Evolutionary conservation across 75 land plant genomes (phyloP), one percentile per base, ranked within the genome.

Genomic region (Pinus albicaulis): DNA sequence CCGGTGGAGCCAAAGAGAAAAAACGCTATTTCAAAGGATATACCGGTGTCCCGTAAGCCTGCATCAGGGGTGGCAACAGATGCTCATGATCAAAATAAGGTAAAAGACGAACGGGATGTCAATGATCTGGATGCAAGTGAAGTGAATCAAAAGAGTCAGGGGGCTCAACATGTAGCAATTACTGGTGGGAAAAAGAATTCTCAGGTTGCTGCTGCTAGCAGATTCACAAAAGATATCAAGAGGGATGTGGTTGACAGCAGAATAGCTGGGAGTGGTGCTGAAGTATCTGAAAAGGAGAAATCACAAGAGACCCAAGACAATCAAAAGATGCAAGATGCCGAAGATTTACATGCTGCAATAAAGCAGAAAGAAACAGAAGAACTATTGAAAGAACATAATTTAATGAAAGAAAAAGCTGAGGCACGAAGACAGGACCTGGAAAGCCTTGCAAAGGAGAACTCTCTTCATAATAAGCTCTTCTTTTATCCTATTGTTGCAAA

Each of bases 401-500:
- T 55, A 26, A 28, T 55, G 57, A 72, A 53, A 52, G 57, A 72
- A 72, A 52, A 72, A 52, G 57, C 56, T 25, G 74, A 77, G 15
- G 65, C 79, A 75, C 64, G 76, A 24, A 81, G 66, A 56, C 24
- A 84, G 74, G 56, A 76, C 8, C 56, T 89, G 71, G 85, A 84
- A 55, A 65, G 52, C n/a, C 86, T 93, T 64, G 88, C 86, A 59
- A 74, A 84, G 17, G 83, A 89, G 72, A 88, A 79, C 57, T 71
- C 61, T 19, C 57, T 41, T 48, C 87, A 86, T 5, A 79, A 72
- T 55, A 88, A 85, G 58, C 25, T 95, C 11, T 95, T 92, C 85
- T 78, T 76, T 79, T 90, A 85, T 81, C 98, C 98, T 52, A 59
- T 79, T 60, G 69, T 57, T 48, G 85, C 86, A 64, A 85, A 77